These are phyloP conservation scores for Lichtheimia hyalospora DNA, from an alignment of 371 early-diverging fungal species.

Conservation along the genomic window DNA sequence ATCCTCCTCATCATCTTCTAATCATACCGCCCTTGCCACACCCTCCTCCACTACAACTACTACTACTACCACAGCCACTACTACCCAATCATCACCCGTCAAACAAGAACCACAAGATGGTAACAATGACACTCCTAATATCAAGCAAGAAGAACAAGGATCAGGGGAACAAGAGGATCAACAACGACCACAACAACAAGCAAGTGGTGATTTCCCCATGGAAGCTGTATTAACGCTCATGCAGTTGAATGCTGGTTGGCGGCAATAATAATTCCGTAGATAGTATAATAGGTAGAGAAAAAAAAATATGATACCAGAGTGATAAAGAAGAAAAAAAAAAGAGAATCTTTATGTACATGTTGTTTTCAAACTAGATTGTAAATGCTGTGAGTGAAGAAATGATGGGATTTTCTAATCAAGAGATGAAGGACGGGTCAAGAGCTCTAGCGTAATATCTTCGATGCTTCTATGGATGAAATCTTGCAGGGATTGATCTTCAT, in stretches of 20 bases:
- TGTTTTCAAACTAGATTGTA: not conserved
- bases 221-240: conserved; percentile 66
- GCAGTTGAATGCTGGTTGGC: conserved; percentile 65
- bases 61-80: not conserved
- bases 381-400: not conserved
- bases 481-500: conserved; percentile 12
- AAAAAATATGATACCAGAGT: not conserved
- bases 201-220: conserved; percentile 56
- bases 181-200: conserved; percentile 13
- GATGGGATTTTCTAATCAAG: not conserved
- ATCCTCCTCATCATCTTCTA: not conserved
- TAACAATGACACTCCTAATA: no score
- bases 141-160: conserved; percentile 1
- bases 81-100: not conserved
- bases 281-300: not conserved
- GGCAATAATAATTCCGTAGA: conserved; percentile 33
- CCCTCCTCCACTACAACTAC: not conserved
- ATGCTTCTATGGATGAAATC: conserved; percentile 25
- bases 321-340: not conserved
- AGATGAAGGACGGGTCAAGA: conserved; percentile 11
- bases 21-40: not conserved
- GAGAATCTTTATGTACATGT: not conserved
- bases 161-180: conserved; percentile 2
- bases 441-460: conserved; percentile 28
- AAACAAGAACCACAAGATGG: conserved; percentile 1